Percentiles rank a stretch among this genome's conserved stretches.
Conservation (phyloP, 1,284 basidiomycete species). For the Wolfiporia cocos region DNA sequence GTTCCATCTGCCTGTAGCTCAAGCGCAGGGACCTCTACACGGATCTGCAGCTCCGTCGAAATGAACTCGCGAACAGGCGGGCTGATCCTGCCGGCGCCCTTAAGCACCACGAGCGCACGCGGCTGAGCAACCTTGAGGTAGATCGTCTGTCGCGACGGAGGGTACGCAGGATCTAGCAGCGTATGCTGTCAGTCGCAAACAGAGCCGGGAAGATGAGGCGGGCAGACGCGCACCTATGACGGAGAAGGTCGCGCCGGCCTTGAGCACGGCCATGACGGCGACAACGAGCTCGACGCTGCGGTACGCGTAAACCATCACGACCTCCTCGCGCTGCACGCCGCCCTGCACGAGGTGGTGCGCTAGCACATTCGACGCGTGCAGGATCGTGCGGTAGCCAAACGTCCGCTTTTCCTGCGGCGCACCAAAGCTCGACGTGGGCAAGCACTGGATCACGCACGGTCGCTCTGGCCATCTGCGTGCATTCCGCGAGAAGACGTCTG, state of each 20-base stretch:
- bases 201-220: background rate
- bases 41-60: slow-evolving; percentile 74
- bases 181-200: background rate
- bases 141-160: slow-evolving; percentile 90
- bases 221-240: slow-evolving; percentile 76
- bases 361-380: slow-evolving; percentile 84
- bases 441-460: slow-evolving; percentile 79
- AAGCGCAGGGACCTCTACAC: slow-evolving; percentile 91
- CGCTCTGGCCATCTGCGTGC: slow-evolving; percentile 73
- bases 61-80: slow-evolving; percentile 87
- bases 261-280: slow-evolving; percentile 95
- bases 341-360: slow-evolving; percentile 87
- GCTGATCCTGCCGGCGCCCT: slow-evolving; percentile 83
- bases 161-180: slow-evolving; percentile 88
- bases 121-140: slow-evolving; percentile 95
- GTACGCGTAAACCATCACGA: slow-evolving; percentile 99
- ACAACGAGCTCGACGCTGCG: slow-evolving; percentile 96
- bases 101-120: slow-evolving; percentile 88
- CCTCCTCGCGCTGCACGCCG: slow-evolving; percentile 90
- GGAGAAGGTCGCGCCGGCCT: slow-evolving; percentile 96
- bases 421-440: slow-evolving; percentile 39
- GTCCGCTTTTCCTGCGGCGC: slow-evolving; percentile 49
- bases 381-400: slow-evolving; percentile 81
- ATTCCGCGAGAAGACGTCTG: slow-evolving; percentile 87
- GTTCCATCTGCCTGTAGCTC: slow-evolving; percentile 61